Evolutionary conservation across 2,329 filamentous ascomycete genomes (phyloP), one percentile per base, ranked within the genome.

Genomic region (Phialocephala sp.): DNA sequence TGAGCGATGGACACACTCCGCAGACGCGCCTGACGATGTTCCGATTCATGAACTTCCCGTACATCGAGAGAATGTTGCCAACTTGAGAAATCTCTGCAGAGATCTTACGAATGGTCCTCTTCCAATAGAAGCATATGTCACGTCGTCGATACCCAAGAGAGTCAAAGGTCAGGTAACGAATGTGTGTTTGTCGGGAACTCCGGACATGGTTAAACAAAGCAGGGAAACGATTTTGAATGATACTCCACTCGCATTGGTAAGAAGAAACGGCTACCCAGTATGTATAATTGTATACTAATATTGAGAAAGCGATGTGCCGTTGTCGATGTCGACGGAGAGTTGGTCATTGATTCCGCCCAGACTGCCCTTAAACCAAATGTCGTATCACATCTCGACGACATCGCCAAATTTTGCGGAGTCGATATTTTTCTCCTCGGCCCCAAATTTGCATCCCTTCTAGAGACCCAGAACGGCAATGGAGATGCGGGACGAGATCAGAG

Each of bases 401-500:
- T 97, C 75, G 92, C 95, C 12, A 87, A 84, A 71, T 96, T 91
- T 76, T 97, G 94, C 68, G 95, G 95, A 60, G 94, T 97, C 62
- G 95, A 99, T 79, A 96, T 99, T 72, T 99, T 99, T 79, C 84
- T 99, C 58, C 87, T 99, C 59, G 94, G 93, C 64, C 94, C 95
- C 4, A 97, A 96, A 79, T 85, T 94, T 69, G 89, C 91, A 35
- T 91, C 92, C 14, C 89, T 96, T 72, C 89, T 90, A 54, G 88
- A 90, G 63, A 85, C 89, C 47, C 83, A 91, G 69, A 91, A 91
- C 55, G 93, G 91, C 70, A 88, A 89, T 76, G 87, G 87, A 36
- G 89, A 95, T 74, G 89, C 91, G 72, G 90, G 92, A 73, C 82
- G 89, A 73, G 94, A 97, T 78, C 92, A 95, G 78, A 89, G 94